Evolutionary conservation across 306 rosid genomes (phyloP).

Genomic region (Carpinus fangiana): DNA sequence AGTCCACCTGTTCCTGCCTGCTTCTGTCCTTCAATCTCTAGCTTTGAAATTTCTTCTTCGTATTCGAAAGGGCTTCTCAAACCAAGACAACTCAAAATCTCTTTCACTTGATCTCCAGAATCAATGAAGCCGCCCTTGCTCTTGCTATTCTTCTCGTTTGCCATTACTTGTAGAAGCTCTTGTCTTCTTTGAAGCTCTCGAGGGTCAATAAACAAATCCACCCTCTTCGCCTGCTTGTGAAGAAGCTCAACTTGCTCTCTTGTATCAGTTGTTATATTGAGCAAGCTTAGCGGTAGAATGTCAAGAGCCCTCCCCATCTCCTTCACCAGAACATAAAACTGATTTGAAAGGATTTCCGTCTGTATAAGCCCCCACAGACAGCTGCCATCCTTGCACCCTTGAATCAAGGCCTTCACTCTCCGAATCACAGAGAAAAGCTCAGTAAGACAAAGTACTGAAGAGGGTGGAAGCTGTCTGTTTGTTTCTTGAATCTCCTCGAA

Average conservation of each 20-base stretch:
- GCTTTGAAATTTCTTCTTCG: constrained; percentile 70
- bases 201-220: constrained; percentile 53
- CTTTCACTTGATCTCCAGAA: constrained; percentile 47
- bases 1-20: constrained; percentile 95
- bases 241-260: constrained; percentile 86
- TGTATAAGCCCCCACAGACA: constrained; percentile 73
- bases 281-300: constrained; percentile 77
- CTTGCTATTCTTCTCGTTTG: constrained; percentile 48
- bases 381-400: constrained; percentile 71
- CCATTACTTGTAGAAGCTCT: constrained; percentile 63
- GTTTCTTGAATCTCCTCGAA: constrained; percentile 84
- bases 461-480: constrained; percentile 62
- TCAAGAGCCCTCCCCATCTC: constrained; percentile 88
- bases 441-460: constrained; percentile 81
- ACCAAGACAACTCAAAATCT: constrained; percentile 63
- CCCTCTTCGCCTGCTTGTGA: constrained; percentile 69
- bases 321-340: constrained; percentile 68
- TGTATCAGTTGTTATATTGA: constrained; percentile 57
- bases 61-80: constrained; percentile 62
- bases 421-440: constrained; percentile 81
- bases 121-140: constrained; percentile 58
- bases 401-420: constrained; percentile 64
- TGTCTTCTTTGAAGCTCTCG: constrained; percentile 60
- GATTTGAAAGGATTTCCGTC: constrained; percentile 56
- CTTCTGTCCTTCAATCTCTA: constrained; percentile 72